Base-by-base conservation (phyloP, 2,329 filamentous ascomycete genomes). In the Exutisphaerella laricina region DNA sequence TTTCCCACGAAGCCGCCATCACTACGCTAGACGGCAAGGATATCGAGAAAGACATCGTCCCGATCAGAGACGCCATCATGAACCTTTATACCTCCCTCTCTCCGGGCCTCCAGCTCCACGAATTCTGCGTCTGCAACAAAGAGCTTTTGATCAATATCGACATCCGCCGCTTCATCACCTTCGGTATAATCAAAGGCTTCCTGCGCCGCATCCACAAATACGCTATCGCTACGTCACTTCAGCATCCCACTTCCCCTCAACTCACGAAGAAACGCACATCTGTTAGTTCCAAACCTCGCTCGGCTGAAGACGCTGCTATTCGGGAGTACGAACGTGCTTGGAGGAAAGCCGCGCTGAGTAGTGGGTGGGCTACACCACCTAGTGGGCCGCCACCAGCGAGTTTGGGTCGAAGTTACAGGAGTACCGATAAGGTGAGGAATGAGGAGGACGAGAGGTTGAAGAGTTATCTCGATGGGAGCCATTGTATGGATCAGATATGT, bases 131-230 rank as follows among this genome's bases (percentile, higher is more conserved):
- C 45, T 73, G 82, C 22, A 85, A 94, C 64, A 76, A 80, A 53
- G 78, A 83, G 29, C 69, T 85, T 28, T 73, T 96, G 6, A 72
- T 76, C 9, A 82, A 83, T 58, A 80, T 98, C 44, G 92, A 98
- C 63, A 80, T 96, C 42, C 80, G 92, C 9, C 82, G 92, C 20
- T 82, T 98, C 50, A 87, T 97, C 50, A 94, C 94, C 46, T 98
- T 97, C 59, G 92, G 90, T 44, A 78, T 96, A 46, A 94, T 97
- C 64, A 97, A 97, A 67, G 89, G 90, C 12, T 85, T 94, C 54
- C 69, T 98, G 17, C 96, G 96, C 65, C 80, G 92, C 23, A 83
- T 96, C 29, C 52, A 97, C 68, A 94, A 92, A 63, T 94, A 94
- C 61, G 85, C 88, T 20, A 78, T 94, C 41, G 78, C 76, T 8